phyloP scores from a whole-genome alignment of 2,329 filamentous ascomycete genomes.

The Claviceps maximensis region DNA sequence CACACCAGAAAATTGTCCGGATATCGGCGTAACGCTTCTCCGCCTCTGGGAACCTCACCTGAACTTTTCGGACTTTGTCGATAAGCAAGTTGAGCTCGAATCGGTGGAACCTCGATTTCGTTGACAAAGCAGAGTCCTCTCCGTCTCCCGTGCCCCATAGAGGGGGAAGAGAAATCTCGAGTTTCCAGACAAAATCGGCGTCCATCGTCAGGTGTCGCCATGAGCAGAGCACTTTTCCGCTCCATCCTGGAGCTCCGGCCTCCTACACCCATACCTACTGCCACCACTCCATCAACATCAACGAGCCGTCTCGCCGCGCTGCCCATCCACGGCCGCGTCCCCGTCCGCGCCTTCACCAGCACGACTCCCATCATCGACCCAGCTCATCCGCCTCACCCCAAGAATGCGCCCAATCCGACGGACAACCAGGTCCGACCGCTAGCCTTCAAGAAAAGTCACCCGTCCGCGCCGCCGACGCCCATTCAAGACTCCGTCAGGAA shows the following conservation, averaged over 20 bases:
- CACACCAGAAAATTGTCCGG: slow-evolving; percentile 10
- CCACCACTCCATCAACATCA: slow-evolving; percentile 10
- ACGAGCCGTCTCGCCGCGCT: slow-evolving; percentile 7
- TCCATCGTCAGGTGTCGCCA: slow-evolving; percentile 17
- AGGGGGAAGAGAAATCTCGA: background rate
- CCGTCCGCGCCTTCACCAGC: slow-evolving; percentile 31
- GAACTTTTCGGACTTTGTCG: slow-evolving; percentile 6
- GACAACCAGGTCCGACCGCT: slow-evolving; percentile 19
- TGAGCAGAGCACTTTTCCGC: slow-evolving; percentile 49
- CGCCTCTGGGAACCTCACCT: slow-evolving; percentile 9
- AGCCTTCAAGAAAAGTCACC: slow-evolving; percentile 28
- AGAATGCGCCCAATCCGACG: slow-evolving; percentile 26
- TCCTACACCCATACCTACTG: slow-evolving; percentile 10
- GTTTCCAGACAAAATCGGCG: background rate
- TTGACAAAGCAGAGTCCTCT: background rate
- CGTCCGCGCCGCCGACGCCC: slow-evolving; percentile 19
- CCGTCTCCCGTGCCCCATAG: background rate
- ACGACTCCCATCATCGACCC: slow-evolving; percentile 37
- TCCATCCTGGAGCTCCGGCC: slow-evolving; percentile 47
- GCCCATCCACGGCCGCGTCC: slow-evolving; percentile 18
- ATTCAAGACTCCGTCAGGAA: slow-evolving; percentile 43
- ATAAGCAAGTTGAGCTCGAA: background rate
- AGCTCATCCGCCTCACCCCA: slow-evolving; percentile 17
- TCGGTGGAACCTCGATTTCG: background rate
- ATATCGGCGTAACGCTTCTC: slow-evolving; percentile 23